phyloP scores from a whole-genome alignment of 495 filamentous ascomycete genomes.

The Penicillium robsamsonii region DNA sequence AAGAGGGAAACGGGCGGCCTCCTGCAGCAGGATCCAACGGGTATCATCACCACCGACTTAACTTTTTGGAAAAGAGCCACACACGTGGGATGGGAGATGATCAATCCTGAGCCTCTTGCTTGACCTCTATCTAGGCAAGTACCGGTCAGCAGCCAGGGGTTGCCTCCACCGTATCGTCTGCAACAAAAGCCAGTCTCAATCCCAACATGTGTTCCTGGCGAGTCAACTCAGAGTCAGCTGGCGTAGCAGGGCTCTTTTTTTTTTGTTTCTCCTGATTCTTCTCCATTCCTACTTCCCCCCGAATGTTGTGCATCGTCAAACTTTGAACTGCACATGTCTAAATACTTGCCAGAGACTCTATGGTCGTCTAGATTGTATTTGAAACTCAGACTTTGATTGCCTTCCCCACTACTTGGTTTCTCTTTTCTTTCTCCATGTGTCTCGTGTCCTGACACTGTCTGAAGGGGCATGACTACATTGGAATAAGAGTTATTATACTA shows the following conservation, averaged over 20 bases:
- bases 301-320: conserved; percentile 30
- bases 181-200: conserved; percentile 25
- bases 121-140: background rate
- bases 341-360: conserved; percentile 10
- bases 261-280: conserved; percentile 11
- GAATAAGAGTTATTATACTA: background rate
- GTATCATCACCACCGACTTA: conserved; percentile 7
- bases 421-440: background rate
- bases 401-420: background rate
- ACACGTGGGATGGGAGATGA: conserved; percentile 5
- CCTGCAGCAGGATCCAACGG: conserved; percentile 33
- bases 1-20: conserved; percentile 36
- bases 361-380: conserved; percentile 9
- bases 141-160: conserved; percentile 2
- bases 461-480: background rate
- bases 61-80: conserved; percentile 3
- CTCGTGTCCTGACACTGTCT: conserved; percentile 1
- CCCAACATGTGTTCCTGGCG: conserved; percentile 24
- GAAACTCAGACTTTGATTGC: conserved; percentile 5
- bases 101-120: conserved; percentile 10
- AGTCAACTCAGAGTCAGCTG: conserved; percentile 21
- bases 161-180: conserved; percentile 9
- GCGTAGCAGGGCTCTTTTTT: background rate
- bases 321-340: conserved; percentile 17
- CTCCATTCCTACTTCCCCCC: conserved; percentile 3